Evolutionary conservation across 257 asterid species (phyloP), one percentile per base, ranked within the genome.

Genomic region (Nicotiana noctiflora): DNA sequence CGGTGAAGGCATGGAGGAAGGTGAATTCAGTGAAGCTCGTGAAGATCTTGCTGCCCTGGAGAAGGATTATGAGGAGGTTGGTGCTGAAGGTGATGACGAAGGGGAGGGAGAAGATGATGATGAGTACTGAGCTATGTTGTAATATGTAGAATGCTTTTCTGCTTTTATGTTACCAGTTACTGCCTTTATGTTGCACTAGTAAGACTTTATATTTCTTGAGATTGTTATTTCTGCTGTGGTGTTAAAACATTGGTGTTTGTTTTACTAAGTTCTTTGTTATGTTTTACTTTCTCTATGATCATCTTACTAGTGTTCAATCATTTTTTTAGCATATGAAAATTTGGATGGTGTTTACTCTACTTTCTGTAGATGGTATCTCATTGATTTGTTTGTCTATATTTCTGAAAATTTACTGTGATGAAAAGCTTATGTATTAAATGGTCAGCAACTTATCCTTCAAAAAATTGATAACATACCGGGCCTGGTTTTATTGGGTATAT

Each of bases 31-130:
- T 27, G 83, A 80, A 62, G 83, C 83, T 2, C 52, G 79, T 56
- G 83, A 80, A 19, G 79, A 80, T 37, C 52, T 80, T 61, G 83
- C 72, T 68, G 83, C 83, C 32, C 72, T 80, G 0, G 83, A 80
- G 72, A 80, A 80, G 79, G 83, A 80, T 68, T 80, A 80, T 21
- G 79, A 80, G 23, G 83, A 80, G 53, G 83, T 80, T 55, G 83
- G 83, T 32, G 83, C 83, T 68, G 72, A 80, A 51, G 76, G 77
- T 27, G 82, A n/a, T 8, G 79, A 80, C 1, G 79, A 34, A 21
- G 79, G 21, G 14, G 79, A 57, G 2, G 79, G 32, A 19, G 79
- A 80, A 8, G 83, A 61, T 8, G 83, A 67, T 0, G 79, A 80
- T 9, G 78, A 72, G 78, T 72, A 72, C 60, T 44, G 23, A 72